phyloP scores from a whole-genome alignment of 805 yeast species.

The Candida patagonica region DNA sequence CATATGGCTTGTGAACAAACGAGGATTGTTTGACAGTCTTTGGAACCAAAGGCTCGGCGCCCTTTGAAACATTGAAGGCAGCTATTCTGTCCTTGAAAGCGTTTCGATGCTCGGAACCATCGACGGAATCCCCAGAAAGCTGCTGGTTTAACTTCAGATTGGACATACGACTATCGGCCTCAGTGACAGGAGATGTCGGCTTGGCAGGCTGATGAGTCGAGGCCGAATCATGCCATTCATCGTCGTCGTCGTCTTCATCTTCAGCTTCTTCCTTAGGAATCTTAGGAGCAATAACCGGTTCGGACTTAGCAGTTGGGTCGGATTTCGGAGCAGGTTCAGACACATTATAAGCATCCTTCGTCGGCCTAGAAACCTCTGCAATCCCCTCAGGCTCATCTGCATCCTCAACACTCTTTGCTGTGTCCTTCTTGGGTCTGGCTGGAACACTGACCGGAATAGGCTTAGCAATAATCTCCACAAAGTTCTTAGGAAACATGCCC shows the following conservation, averaged over 20 bases:
- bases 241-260: constrained; percentile 11
- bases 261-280: constrained; percentile 10
- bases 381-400: constrained; percentile 1
- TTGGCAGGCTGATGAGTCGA: background rate
- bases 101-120: constrained; percentile 1
- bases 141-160: background rate
- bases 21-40: constrained; percentile 32
- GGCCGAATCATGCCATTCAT: background rate
- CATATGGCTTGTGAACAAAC: constrained; percentile 47
- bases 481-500: constrained; percentile 85
- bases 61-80: constrained; percentile 36
- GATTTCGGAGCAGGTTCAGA: constrained; percentile 5
- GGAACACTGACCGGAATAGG: constrained; percentile 4
- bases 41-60: constrained; percentile 34
- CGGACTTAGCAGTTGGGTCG: constrained; percentile 1
- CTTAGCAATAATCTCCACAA: constrained; percentile 41
- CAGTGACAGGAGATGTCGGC: background rate
- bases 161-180: background rate
- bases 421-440: constrained; percentile 1
- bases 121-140: background rate
- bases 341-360: background rate
- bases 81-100: constrained; percentile 40
- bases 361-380: background rate
- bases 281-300: background rate
- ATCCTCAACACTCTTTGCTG: background rate